Evolutionary conservation across 2,329 filamentous ascomycete genomes (phyloP), one percentile per base, ranked within the genome.

Genomic region (Parascedosporium putredinis): DNA sequence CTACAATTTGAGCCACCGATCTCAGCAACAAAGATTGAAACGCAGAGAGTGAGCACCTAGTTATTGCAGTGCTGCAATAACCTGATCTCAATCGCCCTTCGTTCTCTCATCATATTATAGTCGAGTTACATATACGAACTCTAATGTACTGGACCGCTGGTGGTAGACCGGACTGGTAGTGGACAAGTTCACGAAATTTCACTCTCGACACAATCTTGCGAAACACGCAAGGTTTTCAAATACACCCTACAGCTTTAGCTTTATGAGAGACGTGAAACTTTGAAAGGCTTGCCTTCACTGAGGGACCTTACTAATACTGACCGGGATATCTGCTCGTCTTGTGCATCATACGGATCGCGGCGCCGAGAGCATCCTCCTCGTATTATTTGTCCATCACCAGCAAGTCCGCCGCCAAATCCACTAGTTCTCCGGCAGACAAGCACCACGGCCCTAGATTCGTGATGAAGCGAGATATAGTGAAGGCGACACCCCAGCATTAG

Each of bases 371-470:
- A 75, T 85, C 43, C 66, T 88, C 1, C 65, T 88, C 2, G 83
- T 83, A 0, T 87, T 84, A 0, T 86, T 84, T 58, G 77, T 84
- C 36, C 83, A 88, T 57, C 74, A 79, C 2, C 75, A 83, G 83
- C 83, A 31, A 88, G 66, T 22, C 87, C 77, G 58, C 88, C 84
- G 57, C 87, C 83, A 53, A 87, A 86, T 0, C 84, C 84, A 34
- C 86, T 69, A 0, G 84, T 88, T 2, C 84, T 84, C 33, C 84
- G 76, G 47, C 84, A 84, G 1, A 83, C 81, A n/a, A 88, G 67
- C 0, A 88, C 83, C 0, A 88, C 79, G 0, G 84, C 83, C 57
- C 81, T 83, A 2, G 83, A 83, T 47, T 83, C 79, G 58, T 85
- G 81, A 55, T 88, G 84, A 1, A 88, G 67, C 2, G 81, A 81